A percentile compares a stretch with the other conserved stretches of the same genome.
Conservation (phyloP, 768 basidiomycete genomes). For the Lanmaoa pseudosensibilis region DNA sequence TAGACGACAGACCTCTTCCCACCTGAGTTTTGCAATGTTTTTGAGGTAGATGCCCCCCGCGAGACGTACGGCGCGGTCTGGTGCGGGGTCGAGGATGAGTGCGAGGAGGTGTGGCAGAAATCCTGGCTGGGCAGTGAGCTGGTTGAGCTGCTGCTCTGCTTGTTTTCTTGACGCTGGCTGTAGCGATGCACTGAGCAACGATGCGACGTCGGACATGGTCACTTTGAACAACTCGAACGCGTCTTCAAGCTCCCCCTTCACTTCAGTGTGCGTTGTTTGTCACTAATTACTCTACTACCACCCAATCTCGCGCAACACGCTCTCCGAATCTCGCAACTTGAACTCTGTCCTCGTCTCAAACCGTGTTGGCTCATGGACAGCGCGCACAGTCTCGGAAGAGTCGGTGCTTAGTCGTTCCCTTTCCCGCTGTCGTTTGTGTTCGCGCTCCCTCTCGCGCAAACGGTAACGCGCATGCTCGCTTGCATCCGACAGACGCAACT, state of each 20-base stretch:
- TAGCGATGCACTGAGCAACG: conserved; percentile 71
- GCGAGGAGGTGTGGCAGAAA: conserved; percentile 79
- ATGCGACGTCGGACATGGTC: conserved; percentile 64
- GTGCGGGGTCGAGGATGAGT: conserved; percentile 69
- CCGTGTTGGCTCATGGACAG: no score
- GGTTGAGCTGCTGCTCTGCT: conserved; percentile 75
- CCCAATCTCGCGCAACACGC: conserved; percentile 19
- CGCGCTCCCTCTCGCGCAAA: conserved; percentile 22
- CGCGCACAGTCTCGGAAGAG: background rate
- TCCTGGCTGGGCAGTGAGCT: conserved; percentile 67
- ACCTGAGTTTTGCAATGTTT: conserved; percentile 82
- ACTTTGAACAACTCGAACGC: background rate
- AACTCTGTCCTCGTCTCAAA: conserved; percentile 1
- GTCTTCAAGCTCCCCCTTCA: no score
- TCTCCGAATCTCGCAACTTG: conserved; percentile 22
- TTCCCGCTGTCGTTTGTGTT: conserved; percentile 5
- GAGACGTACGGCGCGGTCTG: conserved; percentile 70
- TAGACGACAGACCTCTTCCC: conserved; percentile 71
- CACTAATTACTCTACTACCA: conserved; percentile 13
- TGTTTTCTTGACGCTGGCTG: conserved; percentile 68
- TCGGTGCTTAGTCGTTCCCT: background rate
- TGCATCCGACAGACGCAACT: conserved; percentile 25
- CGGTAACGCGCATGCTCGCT: conserved; percentile 25
- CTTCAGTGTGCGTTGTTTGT: no score
- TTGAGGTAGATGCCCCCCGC: conserved; percentile 91